Percentiles rank a stretch among this genome's conserved stretches.
These are phyloP conservation scores for Cucumis cinereus DNA, from an alignment of 306 rosid genomes.

Conservation along the genomic window DNA sequence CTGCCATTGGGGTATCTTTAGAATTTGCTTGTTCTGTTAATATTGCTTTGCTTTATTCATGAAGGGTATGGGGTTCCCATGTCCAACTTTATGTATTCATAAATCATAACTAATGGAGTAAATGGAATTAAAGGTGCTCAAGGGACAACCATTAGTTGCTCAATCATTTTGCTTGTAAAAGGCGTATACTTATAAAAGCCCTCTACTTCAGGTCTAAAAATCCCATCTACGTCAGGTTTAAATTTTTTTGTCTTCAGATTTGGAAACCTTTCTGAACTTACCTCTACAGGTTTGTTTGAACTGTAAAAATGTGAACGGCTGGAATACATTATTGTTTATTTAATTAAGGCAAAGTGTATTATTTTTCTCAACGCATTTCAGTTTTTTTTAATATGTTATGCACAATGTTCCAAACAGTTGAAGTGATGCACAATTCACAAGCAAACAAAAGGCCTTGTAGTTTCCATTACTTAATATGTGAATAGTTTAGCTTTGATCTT, in stretches of 20 bases:
- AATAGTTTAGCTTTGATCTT: background rate
- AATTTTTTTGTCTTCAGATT: background rate
- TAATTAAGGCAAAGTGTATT: background rate
- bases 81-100: background rate
- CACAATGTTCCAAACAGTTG: background rate
- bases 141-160: background rate
- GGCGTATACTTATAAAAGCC: background rate
- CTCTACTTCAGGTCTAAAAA: background rate
- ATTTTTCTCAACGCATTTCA: background rate
- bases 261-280: background rate
- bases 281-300: background rate
- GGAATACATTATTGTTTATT: background rate
- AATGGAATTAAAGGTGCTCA: background rate
- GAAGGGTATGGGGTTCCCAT: background rate
- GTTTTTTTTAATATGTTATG: background rate
- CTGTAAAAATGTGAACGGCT: background rate
- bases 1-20: background rate
- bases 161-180: background rate
- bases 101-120: background rate
- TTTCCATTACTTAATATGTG: background rate
- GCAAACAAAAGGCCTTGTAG: background rate
- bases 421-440: background rate
- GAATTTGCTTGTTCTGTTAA: background rate
- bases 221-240: background rate
- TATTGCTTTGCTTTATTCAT: background rate